Evolutionary conservation across 345 rosid species (phyloP).

Genomic region (Aegle marmelos): DNA sequence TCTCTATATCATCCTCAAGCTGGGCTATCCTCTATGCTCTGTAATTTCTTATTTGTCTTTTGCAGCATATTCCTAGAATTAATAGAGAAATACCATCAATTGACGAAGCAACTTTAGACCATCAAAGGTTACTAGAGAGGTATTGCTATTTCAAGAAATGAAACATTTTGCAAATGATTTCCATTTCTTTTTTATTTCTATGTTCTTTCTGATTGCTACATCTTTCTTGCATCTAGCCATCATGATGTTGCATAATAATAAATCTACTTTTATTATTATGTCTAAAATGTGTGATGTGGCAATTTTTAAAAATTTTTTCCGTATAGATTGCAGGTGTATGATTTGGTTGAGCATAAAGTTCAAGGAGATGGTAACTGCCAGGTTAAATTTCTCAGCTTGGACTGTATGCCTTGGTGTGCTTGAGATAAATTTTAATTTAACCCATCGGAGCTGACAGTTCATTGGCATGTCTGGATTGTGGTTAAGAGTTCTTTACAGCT

Average conservation of each 20-base stretch:
- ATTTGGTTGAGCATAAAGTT: conserved; percentile 63
- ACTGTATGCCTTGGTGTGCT: neutral
- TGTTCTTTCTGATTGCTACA: neutral
- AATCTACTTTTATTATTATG: neutral
- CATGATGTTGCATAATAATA: neutral
- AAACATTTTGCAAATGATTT: neutral
- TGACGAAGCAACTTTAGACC: conserved; percentile 63
- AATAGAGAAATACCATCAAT: conserved; percentile 64
- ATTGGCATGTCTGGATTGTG: neutral
- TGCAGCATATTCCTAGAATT: conserved; percentile 58
- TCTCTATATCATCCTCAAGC: neutral
- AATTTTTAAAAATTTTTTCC: neutral
- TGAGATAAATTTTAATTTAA: neutral
- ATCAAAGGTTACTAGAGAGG: conserved; percentile 65
- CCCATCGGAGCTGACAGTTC: neutral
- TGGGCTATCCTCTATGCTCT: neutral
- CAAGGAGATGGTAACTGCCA: conserved; percentile 75
- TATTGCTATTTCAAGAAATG: conserved; percentile 14
- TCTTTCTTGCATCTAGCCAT: neutral
- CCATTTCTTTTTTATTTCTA: neutral
- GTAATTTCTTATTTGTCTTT: conserved; percentile 6
- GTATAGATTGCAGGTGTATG: conserved; percentile 57
- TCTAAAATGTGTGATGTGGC: neutral
- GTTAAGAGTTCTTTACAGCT: neutral
- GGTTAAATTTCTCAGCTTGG: conserved; percentile 29